A percentile compares a stretch with the other conserved stretches of the same genome.
Conservation (phyloP, 2,329 filamentous ascomycete genomes). For the Rhinocladiella mackenziei region DNA sequence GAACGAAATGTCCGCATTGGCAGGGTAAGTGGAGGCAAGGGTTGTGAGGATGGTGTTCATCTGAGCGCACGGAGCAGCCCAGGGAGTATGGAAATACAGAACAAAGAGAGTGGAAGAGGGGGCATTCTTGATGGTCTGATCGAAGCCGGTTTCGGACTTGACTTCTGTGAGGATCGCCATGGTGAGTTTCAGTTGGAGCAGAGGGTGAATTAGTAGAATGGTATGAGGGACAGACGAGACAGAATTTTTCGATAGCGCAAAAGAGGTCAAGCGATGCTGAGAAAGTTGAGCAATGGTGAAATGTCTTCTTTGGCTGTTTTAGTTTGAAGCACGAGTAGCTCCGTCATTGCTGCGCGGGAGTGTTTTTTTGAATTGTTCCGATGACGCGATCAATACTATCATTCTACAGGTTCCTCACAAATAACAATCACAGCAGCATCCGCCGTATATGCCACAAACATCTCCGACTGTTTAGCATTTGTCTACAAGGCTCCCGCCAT, state of each 20-base stretch:
- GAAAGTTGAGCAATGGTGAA: conserved; percentile 7
- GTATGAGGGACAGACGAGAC: neutral
- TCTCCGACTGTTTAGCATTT: too few species aligned
- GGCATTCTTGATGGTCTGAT: conserved; percentile 61
- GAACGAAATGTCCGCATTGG: conserved; percentile 68
- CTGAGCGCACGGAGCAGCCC: conserved; percentile 92
- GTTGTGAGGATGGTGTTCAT: conserved; percentile 84
- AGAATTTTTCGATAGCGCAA: neutral
- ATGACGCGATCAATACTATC: conserved; percentile 2
- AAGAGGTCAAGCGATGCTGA: neutral
- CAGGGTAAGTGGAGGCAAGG: conserved; percentile 80
- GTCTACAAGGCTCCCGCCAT: too few species aligned
- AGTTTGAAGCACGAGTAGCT: neutral
- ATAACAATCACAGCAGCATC: too few species aligned
- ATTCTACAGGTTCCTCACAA: too few species aligned
- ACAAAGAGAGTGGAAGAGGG: conserved; percentile 69
- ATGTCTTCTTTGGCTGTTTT: too few species aligned
- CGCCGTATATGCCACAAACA: too few species aligned
- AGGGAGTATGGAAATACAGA: conserved; percentile 92
- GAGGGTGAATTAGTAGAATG: neutral
- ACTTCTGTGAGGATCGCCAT: conserved; percentile 80
- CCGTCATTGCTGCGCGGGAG: neutral
- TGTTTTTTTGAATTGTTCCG: neutral
- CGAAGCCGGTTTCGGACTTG: conserved; percentile 68
- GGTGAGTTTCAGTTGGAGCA: conserved; percentile 2